Evolutionary conservation across 2,329 filamentous ascomycete genomes (phyloP).

Genomic region (Didymella arachidicola): DNA sequence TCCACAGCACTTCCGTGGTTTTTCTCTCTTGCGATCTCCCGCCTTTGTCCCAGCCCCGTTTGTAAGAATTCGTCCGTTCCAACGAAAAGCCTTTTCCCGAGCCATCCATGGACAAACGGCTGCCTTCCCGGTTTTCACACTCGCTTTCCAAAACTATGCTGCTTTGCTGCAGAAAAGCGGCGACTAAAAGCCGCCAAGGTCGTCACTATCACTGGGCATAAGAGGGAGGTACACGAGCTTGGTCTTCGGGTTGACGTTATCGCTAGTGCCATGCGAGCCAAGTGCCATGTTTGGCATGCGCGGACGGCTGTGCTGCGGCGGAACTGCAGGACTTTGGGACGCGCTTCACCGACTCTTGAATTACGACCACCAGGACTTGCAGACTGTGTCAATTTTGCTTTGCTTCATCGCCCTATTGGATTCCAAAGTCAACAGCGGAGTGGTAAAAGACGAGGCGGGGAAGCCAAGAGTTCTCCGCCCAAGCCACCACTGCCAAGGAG

Average conservation of each 20-base stretch:
- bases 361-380: background rate
- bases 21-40: too few species aligned
- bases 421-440: background rate
- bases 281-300: constrained; percentile 12
- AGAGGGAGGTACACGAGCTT: constrained; percentile 1
- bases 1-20: too few species aligned
- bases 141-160: constrained; percentile 3
- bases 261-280: constrained; percentile 21
- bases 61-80: background rate
- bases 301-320: constrained; percentile 5
- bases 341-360: background rate
- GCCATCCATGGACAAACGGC: background rate
- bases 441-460: constrained; percentile 3
- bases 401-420: background rate
- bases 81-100: background rate
- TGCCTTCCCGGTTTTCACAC: background rate
- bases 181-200: constrained; percentile 9
- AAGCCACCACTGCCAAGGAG: constrained; percentile 27
- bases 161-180: constrained; percentile 6
- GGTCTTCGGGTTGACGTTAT: constrained; percentile 11
- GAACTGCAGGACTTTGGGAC: background rate
- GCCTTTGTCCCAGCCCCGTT: background rate
- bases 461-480: constrained; percentile 15
- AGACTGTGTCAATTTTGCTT: too few species aligned
- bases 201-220: constrained; percentile 19